Conservation (phyloP, 106 monocot genomes). For the Allium cepa region DNA sequence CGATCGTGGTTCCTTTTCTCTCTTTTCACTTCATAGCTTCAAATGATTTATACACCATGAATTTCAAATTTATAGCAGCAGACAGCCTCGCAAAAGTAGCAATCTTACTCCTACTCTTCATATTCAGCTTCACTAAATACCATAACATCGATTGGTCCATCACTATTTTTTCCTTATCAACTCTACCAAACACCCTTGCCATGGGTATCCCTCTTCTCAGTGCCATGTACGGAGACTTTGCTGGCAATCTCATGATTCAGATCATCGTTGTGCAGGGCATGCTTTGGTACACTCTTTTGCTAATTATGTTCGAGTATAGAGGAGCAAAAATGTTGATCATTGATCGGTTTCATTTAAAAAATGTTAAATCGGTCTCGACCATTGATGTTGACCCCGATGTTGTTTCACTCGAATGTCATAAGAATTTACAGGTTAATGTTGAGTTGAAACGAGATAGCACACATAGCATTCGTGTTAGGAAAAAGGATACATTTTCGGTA, state of each 20-base stretch:
- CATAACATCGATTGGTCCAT: conserved; percentile 40
- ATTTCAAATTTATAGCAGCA: conserved; percentile 53
- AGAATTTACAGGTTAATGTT: conserved; percentile 7
- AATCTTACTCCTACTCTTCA: conserved; percentile 20
- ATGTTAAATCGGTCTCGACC: conserved; percentile 22
- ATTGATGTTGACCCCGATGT: conserved; percentile 51
- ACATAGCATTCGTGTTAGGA: conserved; percentile 20
- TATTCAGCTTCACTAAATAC: neutral
- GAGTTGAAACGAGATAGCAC: conserved; percentile 23
- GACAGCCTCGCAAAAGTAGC: conserved; percentile 52
- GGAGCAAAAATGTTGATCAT: conserved; percentile 34
- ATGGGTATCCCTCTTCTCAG: conserved; percentile 21
- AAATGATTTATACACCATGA: conserved; percentile 62
- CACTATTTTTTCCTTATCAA: conserved; percentile 53
- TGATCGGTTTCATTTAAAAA: conserved; percentile 34
- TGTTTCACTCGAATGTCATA: conserved; percentile 31
- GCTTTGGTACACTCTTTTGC: conserved; percentile 47
- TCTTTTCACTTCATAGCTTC: conserved; percentile 68
- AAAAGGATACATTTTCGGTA: too few relatives aligned
- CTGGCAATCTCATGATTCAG: conserved; percentile 54
- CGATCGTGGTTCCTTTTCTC: conserved; percentile 59
- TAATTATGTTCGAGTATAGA: conserved; percentile 60
- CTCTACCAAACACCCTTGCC: conserved; percentile 43
- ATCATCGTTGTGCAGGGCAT: conserved; percentile 64
- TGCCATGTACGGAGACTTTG: conserved; percentile 60